Conservation (phyloP, 352 stramenopile genomes). For the Globisporangium yorkense region DNA sequence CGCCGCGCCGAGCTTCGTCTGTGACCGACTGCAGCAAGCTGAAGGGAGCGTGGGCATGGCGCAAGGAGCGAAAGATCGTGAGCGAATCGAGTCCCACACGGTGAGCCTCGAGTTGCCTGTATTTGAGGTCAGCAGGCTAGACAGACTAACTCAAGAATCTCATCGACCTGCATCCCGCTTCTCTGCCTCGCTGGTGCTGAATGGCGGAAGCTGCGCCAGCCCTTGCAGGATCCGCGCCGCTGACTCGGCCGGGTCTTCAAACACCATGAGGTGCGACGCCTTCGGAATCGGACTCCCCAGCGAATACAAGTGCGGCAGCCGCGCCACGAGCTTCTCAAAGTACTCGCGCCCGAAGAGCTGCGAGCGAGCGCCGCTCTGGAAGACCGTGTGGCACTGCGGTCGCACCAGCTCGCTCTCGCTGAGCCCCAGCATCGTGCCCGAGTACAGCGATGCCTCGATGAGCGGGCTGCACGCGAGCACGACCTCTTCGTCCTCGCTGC, state of each 20-base stretch:
- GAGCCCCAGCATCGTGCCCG: constrained; percentile 24
- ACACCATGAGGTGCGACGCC: constrained; percentile 37
- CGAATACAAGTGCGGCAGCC: constrained; percentile 34
- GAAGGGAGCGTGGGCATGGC: too few species aligned
- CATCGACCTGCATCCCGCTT: not conserved
- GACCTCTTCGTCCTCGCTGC: not conserved
- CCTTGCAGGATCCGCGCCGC: constrained; percentile 34
- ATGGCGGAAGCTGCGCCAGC: constrained; percentile 18
- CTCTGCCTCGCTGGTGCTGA: not conserved
- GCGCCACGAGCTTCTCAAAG: constrained; percentile 21
- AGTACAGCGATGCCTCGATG: constrained; percentile 42
- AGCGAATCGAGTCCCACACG: too few species aligned
- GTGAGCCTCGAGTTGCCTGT: too few species aligned
- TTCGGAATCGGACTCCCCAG: constrained; percentile 29
- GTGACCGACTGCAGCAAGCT: too few species aligned
- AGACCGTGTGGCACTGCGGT: constrained; percentile 31
- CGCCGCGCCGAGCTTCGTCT: too few species aligned
- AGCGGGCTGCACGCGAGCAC: constrained; percentile 35
- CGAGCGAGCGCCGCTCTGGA: constrained; percentile 38
- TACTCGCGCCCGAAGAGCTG: constrained; percentile 34
- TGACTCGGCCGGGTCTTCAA: constrained; percentile 38
- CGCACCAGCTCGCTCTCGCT: constrained; percentile 26
- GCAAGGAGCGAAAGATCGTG: too few species aligned
- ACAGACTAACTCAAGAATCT: too few species aligned
- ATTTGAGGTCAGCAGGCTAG: too few species aligned